Evolutionary conservation across 345 rosid genomes (phyloP), one percentile per base, ranked within the genome.

Genomic region (Sonneratia caseolaris): DNA sequence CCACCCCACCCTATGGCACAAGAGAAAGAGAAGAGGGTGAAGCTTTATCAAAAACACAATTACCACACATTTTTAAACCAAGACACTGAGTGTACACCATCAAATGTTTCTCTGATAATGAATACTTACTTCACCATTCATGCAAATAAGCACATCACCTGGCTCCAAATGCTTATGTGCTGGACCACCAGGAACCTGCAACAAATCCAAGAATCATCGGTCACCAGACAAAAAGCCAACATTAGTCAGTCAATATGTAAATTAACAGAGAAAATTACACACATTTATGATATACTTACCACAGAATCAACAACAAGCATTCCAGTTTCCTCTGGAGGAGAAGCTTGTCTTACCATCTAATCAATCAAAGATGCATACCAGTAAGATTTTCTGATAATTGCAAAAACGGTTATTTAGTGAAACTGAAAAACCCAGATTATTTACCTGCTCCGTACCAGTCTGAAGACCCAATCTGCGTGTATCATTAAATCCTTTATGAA

Each of bases 401-500:
- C 61, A 65, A 66, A 21, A 37, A 37, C 32, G 1, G 32, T 1
- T 42, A 9, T 5, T 4, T 42, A 42, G 45, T 7, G 55, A 36
- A 62, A 14, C 67, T 59, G 43, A 64, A 53, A 49, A 13, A 36
- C 22, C 49, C 35, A 35, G 22, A 77, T 74, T 5, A 38, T 40
- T 19, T 76, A 94, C 98, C 93, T 91, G 95, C 84, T 91, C 98
- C 3, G 97, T 91, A 76, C 79, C 96, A 70, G 82, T 84, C 72
- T 79, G 83, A 64, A 94, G 96, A 77, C 98, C 98, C 78, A 94
- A 93, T 68, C 96, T 88, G 45, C 97, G 93, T 76, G 88, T 91
- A 81, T 94, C 98, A 73, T 94, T 97, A 76, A 94, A 94, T 56
- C 98, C 98, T 86, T 94, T 94, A 73, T 94, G 97, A 64, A 91